These are phyloP conservation scores for Malbranchea zuffiana DNA, from an alignment of 2,329 filamentous ascomycete genomes.

Conservation along the genomic window DNA sequence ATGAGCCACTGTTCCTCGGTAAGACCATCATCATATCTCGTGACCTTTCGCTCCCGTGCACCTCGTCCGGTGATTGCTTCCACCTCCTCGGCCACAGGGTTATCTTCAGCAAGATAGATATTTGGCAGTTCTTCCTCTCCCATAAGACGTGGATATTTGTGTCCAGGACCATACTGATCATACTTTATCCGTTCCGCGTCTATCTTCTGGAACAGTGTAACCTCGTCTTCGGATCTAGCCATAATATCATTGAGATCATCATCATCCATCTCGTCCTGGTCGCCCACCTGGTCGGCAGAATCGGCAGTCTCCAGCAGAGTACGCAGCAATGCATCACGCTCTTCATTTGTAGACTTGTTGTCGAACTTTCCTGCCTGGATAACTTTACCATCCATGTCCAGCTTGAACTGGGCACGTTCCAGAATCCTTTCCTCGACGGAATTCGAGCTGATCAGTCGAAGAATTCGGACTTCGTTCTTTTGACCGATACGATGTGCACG, in stretches of 20 bases:
- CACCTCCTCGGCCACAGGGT: constrained; percentile 65
- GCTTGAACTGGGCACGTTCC: constrained; percentile 91
- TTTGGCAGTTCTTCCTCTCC: constrained; percentile 80
- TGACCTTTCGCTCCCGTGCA: constrained; percentile 84
- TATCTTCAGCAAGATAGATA: constrained; percentile 82
- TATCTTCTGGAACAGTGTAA: constrained; percentile 66
- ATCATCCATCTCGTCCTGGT: constrained; percentile 96
- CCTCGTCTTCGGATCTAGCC: constrained; percentile 73
- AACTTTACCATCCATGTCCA: constrained; percentile 98
- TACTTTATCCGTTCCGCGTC: constrained; percentile 62
- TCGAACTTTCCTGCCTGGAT: constrained; percentile 99
- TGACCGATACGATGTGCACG: constrained; percentile 99
- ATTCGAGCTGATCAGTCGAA: constrained; percentile 89
- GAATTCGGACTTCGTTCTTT: constrained; percentile 97
- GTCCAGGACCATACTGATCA: constrained; percentile 57
- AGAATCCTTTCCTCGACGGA: constrained; percentile 98
- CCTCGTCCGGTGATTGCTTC: constrained; percentile 75
- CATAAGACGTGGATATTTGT: constrained; percentile 69
- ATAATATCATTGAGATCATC: constrained; percentile 93
- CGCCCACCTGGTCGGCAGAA: constrained; percentile 57
- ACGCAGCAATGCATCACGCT: constrained; percentile 91
- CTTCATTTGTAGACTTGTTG: constrained; percentile 97
- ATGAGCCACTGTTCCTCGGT: constrained; percentile 99
- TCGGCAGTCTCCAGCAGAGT: constrained; percentile 78
- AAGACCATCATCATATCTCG: constrained; percentile 91